These are phyloP conservation scores for Pythium biforme DNA, from an alignment of 352 stramenopile genomes.

Conservation along the genomic window DNA sequence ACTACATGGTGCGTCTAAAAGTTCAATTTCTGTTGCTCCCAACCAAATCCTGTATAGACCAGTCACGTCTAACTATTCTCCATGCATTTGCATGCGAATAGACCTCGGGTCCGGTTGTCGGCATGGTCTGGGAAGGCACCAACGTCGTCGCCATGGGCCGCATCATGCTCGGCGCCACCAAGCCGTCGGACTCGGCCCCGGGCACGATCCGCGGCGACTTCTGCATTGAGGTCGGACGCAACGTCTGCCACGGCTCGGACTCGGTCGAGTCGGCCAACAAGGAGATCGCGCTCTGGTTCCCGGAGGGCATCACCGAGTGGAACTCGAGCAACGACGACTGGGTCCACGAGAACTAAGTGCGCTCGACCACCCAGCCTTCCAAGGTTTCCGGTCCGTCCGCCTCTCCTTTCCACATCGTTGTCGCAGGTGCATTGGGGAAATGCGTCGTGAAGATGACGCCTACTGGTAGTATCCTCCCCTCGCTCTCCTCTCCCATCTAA, in stretches of 20 bases:
- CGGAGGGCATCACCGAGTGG: slow-evolving; percentile 91
- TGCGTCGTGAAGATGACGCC: too few relatives aligned
- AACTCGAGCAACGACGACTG: slow-evolving; percentile 89
- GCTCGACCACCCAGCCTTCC: too few relatives aligned
- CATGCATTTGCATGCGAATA: slow-evolving; percentile 7
- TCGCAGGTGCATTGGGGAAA: too few relatives aligned
- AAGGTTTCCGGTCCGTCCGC: too few relatives aligned
- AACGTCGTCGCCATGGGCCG: slow-evolving; percentile 92
- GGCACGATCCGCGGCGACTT: slow-evolving; percentile 98
- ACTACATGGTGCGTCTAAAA: slow-evolving; percentile 87
- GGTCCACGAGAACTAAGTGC: slow-evolving; percentile 94
- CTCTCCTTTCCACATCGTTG: too few relatives aligned
- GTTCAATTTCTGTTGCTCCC: not conserved
- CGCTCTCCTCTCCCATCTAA: not conserved
- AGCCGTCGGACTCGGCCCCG: slow-evolving; percentile 92
- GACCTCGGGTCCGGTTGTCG: slow-evolving; percentile 89
- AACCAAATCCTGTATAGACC: too few relatives aligned
- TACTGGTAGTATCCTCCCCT: not conserved
- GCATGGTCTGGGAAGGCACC: slow-evolving; percentile 95
- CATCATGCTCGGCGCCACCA: slow-evolving; percentile 97
- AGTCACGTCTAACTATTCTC: too few relatives aligned
- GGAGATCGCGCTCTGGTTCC: slow-evolving; percentile 99
- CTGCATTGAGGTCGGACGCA: slow-evolving; percentile 92
- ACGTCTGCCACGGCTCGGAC: slow-evolving; percentile 97
- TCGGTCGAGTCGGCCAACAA: slow-evolving; percentile 96